Conservation (phyloP, 1,139 yeast species). For the Candida glucosophila region DNA sequence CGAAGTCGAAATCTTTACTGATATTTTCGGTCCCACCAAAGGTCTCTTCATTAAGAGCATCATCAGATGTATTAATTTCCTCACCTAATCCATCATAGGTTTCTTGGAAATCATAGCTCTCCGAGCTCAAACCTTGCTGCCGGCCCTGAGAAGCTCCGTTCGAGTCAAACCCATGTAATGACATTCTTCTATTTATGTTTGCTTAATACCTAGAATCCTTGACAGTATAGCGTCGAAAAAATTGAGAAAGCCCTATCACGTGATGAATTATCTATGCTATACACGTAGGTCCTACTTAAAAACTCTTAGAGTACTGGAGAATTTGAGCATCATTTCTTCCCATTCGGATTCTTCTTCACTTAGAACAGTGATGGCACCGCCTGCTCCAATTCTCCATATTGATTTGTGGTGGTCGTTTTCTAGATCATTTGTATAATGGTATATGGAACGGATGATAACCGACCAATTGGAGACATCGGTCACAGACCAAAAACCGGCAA, state of each 20-base stretch:
- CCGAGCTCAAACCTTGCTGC: conserved; percentile 7
- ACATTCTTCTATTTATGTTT: conserved; percentile 23
- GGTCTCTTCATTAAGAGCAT: conserved; percentile 80
- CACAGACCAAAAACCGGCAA: conserved; percentile 90
- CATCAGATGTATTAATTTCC: conserved; percentile 60
- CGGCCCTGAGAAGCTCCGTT: conserved; percentile 27
- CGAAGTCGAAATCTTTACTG: conserved; percentile 73
- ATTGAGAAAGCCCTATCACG: conserved; percentile 2
- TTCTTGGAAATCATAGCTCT: conserved; percentile 68
- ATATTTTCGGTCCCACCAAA: conserved; percentile 59
- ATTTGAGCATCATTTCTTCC: conserved; percentile 83
- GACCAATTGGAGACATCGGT: conserved; percentile 93
- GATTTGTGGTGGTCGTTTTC: conserved; percentile 18
- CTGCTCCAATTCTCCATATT: conserved; percentile 90
- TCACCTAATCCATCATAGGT: conserved; percentile 77
- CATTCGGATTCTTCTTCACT: conserved; percentile 79
- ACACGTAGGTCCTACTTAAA: conserved; percentile 20
- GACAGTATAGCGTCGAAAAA: conserved; percentile 2
- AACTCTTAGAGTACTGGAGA: conserved; percentile 69
- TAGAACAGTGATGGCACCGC: conserved; percentile 93
- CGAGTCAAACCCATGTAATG: conserved; percentile 52
- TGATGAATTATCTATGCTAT: conserved; percentile 1
- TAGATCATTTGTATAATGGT: conserved; percentile 48
- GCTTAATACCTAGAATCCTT: background rate
- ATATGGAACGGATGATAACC: conserved; percentile 82